Base-by-base conservation (phyloP, 495 filamentous ascomycete species). In the Tetracladium marchalianum region DNA sequence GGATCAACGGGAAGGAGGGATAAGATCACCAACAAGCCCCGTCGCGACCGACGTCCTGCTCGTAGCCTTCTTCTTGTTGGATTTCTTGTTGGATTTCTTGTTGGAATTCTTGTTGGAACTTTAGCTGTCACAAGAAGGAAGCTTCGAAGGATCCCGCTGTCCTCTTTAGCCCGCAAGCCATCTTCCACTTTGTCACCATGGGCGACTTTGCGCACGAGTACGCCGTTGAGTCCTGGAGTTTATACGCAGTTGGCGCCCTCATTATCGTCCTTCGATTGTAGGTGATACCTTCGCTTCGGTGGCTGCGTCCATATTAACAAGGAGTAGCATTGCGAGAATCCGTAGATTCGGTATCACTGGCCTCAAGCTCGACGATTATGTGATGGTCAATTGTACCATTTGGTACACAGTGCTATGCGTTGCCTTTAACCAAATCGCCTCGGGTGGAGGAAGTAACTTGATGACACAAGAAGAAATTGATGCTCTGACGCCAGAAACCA, bases 361-460 rank as follows among this genome's bases (percentile, higher is more conserved):
- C 43, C 66, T 77, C 32, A 68, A 71, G 43, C 24, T 54, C 6
- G 75, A 76, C 54, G 75, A 78, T 53, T 77, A 67, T 47, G 33
- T 75, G n/a, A 75, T 75, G 68, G 36, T 72, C 4, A 66, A 68
- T 40, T 61, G 61, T 0, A 54, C 65, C 12, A 16, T 75, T n/a
- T 70, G 70, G 66, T 78, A 76, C 51, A 79, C 73, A 0, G 55
- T 70, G 15, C 56, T 79, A n/a, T 66, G 68, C 44, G 68, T 76
- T 9, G 64, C 70, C 6, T 49, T 77, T 33, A 78, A 76, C 43
- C 35, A 68, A 44, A 69, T 78, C 17, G 68, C 65, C 9, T 60
- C 62, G 1, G 72, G 72, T 5, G 75, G 73, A 47, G 73, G 75
- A 4, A 75, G 71, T 13, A 77, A 78, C 57, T 49, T 78, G 40